Conservation (phyloP, 176 grass and related monocot species). For the Zea mays region DNA sequence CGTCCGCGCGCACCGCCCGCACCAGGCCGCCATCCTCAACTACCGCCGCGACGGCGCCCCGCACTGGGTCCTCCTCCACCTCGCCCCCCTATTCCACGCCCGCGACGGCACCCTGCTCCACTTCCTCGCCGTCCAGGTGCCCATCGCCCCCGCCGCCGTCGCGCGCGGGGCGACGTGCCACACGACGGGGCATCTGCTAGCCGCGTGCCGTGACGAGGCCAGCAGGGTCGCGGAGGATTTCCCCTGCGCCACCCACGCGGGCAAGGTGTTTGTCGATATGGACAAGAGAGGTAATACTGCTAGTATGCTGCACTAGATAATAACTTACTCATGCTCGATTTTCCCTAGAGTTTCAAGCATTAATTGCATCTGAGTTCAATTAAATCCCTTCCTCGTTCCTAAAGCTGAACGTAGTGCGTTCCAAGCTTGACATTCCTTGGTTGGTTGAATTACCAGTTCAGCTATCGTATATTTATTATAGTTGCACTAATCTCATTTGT, state of each 20-base stretch:
- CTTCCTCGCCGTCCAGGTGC: slow-evolving; percentile 90
- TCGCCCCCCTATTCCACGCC: slow-evolving; percentile 73
- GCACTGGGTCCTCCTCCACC: slow-evolving; percentile 81
- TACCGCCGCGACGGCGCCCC: slow-evolving; percentile 76
- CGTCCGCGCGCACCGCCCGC: slow-evolving; percentile 50
- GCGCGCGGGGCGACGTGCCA: not conserved
- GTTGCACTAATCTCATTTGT: not conserved
- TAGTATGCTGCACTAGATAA: not conserved
- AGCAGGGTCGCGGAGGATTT: slow-evolving; percentile 43
- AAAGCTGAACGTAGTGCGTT: not conserved
- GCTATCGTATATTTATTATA: not conserved
- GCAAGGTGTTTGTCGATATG: slow-evolving; percentile 61
- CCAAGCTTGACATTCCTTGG: not conserved
- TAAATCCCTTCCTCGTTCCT: not conserved
- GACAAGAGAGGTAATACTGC: slow-evolving; percentile 60
- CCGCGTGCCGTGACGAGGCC: slow-evolving; percentile 73
- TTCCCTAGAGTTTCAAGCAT: not conserved
- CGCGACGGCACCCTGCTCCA: slow-evolving; percentile 64
- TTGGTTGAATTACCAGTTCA: not conserved
- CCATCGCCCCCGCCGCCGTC: slow-evolving; percentile 32
- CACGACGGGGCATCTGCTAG: slow-evolving; percentile 3
- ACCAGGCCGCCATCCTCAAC: slow-evolving; percentile 72
- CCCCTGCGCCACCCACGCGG: slow-evolving; percentile 45
- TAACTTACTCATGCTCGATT: not conserved
- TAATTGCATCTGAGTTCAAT: slow-evolving; percentile 13